These are phyloP conservation scores for Cutaneotrichosporon cavernicola DNA, from an alignment of 1,284 basidiomycete species.

Conservation along the genomic window DNA sequence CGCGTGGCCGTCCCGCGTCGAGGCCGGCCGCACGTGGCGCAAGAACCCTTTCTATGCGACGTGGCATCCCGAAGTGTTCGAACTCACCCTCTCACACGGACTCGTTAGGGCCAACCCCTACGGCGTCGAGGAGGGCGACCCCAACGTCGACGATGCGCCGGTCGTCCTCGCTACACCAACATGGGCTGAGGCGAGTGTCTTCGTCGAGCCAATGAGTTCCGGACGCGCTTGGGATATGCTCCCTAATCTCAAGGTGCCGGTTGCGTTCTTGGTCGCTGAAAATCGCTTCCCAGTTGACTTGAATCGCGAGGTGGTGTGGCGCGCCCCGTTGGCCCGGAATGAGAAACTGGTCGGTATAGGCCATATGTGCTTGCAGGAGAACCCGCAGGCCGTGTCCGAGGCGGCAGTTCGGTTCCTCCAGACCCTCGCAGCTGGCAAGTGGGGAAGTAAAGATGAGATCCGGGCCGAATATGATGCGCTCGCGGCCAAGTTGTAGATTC, in stretches of 20 bases:
- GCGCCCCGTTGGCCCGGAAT: slow-evolving; percentile 27
- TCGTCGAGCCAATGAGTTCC: slow-evolving; percentile 33
- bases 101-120: slow-evolving; percentile 53
- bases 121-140: slow-evolving; percentile 6
- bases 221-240: slow-evolving; percentile 42
- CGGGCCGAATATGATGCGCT: not conserved
- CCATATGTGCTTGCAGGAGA: slow-evolving; percentile 43
- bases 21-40: slow-evolving; percentile 59
- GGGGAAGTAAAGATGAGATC: slow-evolving; percentile 6
- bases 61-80: slow-evolving; percentile 60
- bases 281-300: slow-evolving; percentile 23
- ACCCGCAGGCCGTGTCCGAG: slow-evolving; percentile 36
- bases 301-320: slow-evolving; percentile 38
- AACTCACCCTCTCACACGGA: slow-evolving; percentile 66
- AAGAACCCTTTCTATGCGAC: slow-evolving; percentile 50
- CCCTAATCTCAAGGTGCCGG: slow-evolving; percentile 30
- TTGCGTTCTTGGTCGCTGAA: slow-evolving; percentile 33
- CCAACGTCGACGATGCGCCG: slow-evolving; percentile 1
- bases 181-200: slow-evolving; percentile 43
- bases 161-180: slow-evolving; percentile 41
- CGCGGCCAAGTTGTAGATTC: slow-evolving; percentile 4
- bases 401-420: slow-evolving; percentile 35
- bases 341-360: slow-evolving; percentile 32
- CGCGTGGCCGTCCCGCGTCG: slow-evolving; percentile 59
- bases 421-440: slow-evolving; percentile 18